Percentiles rank a stretch among this genome's conserved stretches.
Conservation (phyloP, 805 yeast species). For the Kodamaea laetipori region DNA sequence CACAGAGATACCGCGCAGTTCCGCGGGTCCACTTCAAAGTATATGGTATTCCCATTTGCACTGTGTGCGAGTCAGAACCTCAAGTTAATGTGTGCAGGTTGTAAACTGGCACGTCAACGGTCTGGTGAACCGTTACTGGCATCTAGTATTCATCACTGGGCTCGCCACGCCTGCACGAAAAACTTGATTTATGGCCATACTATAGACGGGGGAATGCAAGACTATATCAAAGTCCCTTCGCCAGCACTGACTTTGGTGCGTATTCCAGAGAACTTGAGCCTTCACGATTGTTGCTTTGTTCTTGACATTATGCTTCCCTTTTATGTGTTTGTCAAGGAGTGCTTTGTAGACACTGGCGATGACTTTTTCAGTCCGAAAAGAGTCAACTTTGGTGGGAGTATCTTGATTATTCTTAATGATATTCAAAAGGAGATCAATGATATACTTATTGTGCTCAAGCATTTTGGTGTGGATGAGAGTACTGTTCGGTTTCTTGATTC, state of each 20-base stretch:
- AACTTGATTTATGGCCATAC: slow-evolving; percentile 33
- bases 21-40: slow-evolving; percentile 19
- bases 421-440: slow-evolving; percentile 37
- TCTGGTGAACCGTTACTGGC: neutral
- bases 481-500: slow-evolving; percentile 15
- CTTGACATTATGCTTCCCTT: slow-evolving; percentile 40
- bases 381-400: slow-evolving; percentile 15
- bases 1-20: slow-evolving; percentile 7
- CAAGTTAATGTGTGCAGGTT: neutral
- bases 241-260: slow-evolving; percentile 29
- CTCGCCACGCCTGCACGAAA: slow-evolving; percentile 24
- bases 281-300: slow-evolving; percentile 40
- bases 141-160: slow-evolving; percentile 15
- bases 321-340: slow-evolving; percentile 28
- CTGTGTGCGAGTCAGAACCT: neutral
- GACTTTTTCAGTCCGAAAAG: slow-evolving; percentile 1
- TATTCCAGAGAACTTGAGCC: slow-evolving; percentile 32
- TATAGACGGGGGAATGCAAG: slow-evolving; percentile 45
- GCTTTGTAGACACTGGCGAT: slow-evolving; percentile 10
- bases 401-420: slow-evolving; percentile 34
- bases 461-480: slow-evolving; percentile 20
- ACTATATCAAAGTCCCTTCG: slow-evolving; percentile 29
- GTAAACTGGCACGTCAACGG: neutral
- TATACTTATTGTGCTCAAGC: slow-evolving; percentile 34
- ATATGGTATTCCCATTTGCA: slow-evolving; percentile 34